Base-by-base conservation (phyloP, 352 stramenopile species). In the Phytopythium mirpurense region DNA sequence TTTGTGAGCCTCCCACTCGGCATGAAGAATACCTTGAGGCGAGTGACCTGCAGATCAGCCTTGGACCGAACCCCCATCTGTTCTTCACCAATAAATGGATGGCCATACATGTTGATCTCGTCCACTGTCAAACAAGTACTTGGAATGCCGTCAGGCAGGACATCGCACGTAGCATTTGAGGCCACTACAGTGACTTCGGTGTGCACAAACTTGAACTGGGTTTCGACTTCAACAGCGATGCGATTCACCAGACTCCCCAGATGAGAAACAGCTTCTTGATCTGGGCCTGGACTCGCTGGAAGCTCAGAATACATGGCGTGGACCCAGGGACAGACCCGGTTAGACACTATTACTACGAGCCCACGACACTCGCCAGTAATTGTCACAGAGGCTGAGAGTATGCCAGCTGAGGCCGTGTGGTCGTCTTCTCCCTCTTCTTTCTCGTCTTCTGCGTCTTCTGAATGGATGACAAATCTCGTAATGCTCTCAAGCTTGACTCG, bases 201-300 rank as follows among this genome's bases (percentile, higher is more conserved):
- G 24, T 78, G 82, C 12, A 67, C 24, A 16, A 86, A 32, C 54
- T 90, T 93, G 55, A 79, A 62, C 35, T 90, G 78, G 23, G 78
- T 59, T 48, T 88, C 70, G 51, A 90, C 42, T 34, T 85, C 65
- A 1, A 73, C 52, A 10, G 60, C 56, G 11, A 73, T 56, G 31
- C 44, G 37, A 27, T 3, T 60, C 21, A 10, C 68, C 45, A 36
- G 5, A 40, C 24, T 21, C 16, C 18, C 12, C 7, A 9, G n/a
- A 27, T 3, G 26, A 26, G 16, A n/a, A 40, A 16, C 11, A 38
- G 15, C 6, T n/a, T 37, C 21, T 15, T 18, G 48, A n/a, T 41
- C 34, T 26, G 5, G 54, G 6, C 4, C 7, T 19, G 41, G 43
- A 21, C 51, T n/a, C 1, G 49, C 44, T 51, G 52, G 48, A 6